phyloP scores from a whole-genome alignment of 176 grass and related monocot genomes.

The Triticum urartu region DNA sequence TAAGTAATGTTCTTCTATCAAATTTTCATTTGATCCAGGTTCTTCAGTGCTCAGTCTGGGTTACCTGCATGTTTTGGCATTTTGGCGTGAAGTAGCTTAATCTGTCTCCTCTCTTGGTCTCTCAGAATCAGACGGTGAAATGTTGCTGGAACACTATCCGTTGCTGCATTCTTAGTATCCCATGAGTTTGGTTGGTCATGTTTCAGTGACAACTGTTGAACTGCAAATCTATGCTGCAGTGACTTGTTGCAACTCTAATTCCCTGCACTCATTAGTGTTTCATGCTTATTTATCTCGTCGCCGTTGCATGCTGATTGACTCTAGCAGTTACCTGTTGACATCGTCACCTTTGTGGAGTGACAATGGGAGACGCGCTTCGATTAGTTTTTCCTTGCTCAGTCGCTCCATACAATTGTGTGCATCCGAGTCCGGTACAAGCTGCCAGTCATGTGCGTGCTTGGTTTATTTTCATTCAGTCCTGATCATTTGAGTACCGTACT shows the following conservation, averaged over 20 bases:
- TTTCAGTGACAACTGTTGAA: background rate
- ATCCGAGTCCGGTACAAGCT: background rate
- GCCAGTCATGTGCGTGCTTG: background rate
- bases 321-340: background rate
- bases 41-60: background rate
- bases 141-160: background rate
- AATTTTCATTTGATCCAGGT: background rate
- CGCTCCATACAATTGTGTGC: background rate
- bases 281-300: background rate
- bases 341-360: background rate
- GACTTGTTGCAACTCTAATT: background rate
- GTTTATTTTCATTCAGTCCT: background rate
- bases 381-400: background rate
- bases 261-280: background rate
- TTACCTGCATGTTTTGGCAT: background rate
- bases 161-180: background rate
- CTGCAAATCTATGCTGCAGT: background rate
- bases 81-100: background rate
- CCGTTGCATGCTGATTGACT: background rate
- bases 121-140: background rate
- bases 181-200: background rate
- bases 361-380: background rate
- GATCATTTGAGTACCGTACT: background rate
- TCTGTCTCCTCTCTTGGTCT: background rate
- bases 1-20: background rate